Evolutionary conservation across 495 filamentous ascomycete species (phyloP).

Genomic region (Annulohypoxylon bovei): DNA sequence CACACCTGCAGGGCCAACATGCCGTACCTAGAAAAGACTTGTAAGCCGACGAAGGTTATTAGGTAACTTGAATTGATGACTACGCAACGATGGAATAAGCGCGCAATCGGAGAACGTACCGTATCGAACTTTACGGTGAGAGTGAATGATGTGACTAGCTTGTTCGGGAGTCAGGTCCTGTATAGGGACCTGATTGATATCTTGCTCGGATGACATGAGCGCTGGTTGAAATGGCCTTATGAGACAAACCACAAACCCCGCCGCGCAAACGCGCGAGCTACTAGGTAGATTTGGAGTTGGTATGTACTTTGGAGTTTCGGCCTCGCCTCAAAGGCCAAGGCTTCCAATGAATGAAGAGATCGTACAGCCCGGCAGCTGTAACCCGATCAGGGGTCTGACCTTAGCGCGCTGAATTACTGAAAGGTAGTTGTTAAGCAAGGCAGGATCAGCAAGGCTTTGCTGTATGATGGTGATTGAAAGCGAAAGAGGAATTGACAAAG

Average conservation of each 20-base stretch:
- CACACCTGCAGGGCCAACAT: conserved; percentile 70
- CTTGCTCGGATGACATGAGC: conserved; percentile 45
- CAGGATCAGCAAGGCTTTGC: conserved; percentile 34
- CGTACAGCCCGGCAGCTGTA: conserved; percentile 8
- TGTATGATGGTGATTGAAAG: conserved; percentile 7
- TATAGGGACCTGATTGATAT: conserved; percentile 51
- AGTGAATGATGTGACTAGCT: conserved; percentile 67
- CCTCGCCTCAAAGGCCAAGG: conserved; percentile 31
- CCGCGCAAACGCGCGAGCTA: conserved; percentile 19
- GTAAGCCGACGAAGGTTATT: conserved; percentile 29
- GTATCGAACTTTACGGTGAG: conserved; percentile 67
- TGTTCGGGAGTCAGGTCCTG: conserved; percentile 65
- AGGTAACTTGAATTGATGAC: neutral
- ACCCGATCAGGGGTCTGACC: conserved; percentile 21
- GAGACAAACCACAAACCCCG: conserved; percentile 36
- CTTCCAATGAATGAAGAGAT: conserved; percentile 34
- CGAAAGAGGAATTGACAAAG: conserved; percentile 24
- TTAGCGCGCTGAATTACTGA: conserved; percentile 33
- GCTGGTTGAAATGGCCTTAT: conserved; percentile 22
- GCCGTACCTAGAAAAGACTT: conserved; percentile 59
- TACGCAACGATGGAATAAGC: conserved; percentile 4
- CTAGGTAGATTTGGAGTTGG: conserved; percentile 17
- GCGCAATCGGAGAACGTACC: conserved; percentile 52
- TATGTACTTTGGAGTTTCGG: conserved; percentile 15
- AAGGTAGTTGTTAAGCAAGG: conserved; percentile 12